Conservation (phyloP, 2,329 filamentous ascomycete species). For the Catunica adiposa region DNA sequence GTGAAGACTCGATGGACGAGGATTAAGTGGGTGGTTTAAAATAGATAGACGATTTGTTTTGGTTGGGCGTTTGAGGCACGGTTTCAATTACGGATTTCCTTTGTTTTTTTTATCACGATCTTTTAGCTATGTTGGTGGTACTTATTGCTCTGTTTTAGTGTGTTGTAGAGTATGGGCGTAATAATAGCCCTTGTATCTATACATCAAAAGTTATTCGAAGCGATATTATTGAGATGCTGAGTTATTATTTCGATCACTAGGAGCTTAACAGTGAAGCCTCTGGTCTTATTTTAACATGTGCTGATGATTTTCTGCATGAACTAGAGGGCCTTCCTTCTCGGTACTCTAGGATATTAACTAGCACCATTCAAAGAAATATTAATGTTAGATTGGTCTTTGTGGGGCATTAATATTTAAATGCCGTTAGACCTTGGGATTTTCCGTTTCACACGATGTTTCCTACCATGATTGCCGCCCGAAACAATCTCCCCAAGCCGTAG, state of each 20-base stretch:
- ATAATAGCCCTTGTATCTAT: not conserved
- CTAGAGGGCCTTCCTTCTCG: not conserved
- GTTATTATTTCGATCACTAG: too few species aligned
- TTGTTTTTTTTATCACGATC: not conserved
- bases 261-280: too few species aligned
- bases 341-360: not conserved
- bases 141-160: too few species aligned
- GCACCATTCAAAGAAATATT: too few species aligned
- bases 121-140: not conserved
- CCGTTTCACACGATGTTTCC: too few species aligned
- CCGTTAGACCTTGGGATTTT: too few species aligned
- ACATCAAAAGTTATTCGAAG: not conserved
- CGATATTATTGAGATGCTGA: not conserved
- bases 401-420: too few species aligned
- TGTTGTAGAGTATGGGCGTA: too few species aligned
- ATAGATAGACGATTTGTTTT: not conserved
- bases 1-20: constrained; percentile 39
- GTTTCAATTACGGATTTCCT: constrained; percentile 5
- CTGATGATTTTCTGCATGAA: not conserved
- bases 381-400: too few species aligned
- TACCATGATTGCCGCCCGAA: too few species aligned
- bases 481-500: too few species aligned
- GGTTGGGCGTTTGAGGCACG: not conserved
- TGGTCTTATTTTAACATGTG: too few species aligned
- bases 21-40: constrained; percentile 23